These are phyloP conservation scores for Diplodia intermedia DNA, from an alignment of 2,329 filamentous ascomycete species.

Conservation along the genomic window DNA sequence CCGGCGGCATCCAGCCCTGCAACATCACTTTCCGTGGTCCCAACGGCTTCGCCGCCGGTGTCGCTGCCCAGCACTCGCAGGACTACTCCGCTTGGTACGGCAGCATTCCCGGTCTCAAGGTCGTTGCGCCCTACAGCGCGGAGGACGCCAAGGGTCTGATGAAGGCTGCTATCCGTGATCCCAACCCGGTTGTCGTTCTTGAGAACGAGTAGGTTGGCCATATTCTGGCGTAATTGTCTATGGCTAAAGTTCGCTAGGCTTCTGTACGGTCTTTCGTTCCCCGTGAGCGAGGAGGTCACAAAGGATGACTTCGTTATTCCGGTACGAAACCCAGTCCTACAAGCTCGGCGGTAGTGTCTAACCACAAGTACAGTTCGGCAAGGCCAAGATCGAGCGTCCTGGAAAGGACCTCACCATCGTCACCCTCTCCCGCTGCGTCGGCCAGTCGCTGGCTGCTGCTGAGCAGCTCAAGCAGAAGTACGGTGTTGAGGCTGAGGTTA, in stretches of 20 bases:
- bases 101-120: slow-evolving; percentile 96
- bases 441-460: slow-evolving; percentile 86
- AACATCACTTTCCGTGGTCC: slow-evolving; percentile 99
- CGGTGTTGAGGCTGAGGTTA: slow-evolving; percentile 92
- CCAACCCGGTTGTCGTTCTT: slow-evolving; percentile 85
- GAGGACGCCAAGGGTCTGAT: slow-evolving; percentile 98
- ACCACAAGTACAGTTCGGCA: slow-evolving; percentile 70
- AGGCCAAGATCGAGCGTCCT: slow-evolving; percentile 97
- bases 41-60: slow-evolving; percentile 96
- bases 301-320: slow-evolving; percentile 96
- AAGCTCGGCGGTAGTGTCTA: slow-evolving; percentile 1
- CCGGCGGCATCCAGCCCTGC: slow-evolving; percentile 97
- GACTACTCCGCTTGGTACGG: slow-evolving; percentile 99
- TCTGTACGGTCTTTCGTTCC: slow-evolving; percentile 92
- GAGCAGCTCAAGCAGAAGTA: slow-evolving; percentile 95
- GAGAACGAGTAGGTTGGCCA: slow-evolving; percentile 56
- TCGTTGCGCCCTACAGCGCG: slow-evolving; percentile 92
- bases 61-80: slow-evolving; percentile 97
- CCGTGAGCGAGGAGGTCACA: slow-evolving; percentile 96
- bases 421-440: slow-evolving; percentile 91
- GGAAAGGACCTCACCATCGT: slow-evolving; percentile 98
- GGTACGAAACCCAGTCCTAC: slow-evolving; percentile 44
- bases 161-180: slow-evolving; percentile 97
- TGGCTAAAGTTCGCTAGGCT: slow-evolving; percentile 53
- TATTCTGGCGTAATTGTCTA: neutral